phyloP scores from a whole-genome alignment of 352 stramenopile genomes.

The Blastocystis hominis region DNA sequence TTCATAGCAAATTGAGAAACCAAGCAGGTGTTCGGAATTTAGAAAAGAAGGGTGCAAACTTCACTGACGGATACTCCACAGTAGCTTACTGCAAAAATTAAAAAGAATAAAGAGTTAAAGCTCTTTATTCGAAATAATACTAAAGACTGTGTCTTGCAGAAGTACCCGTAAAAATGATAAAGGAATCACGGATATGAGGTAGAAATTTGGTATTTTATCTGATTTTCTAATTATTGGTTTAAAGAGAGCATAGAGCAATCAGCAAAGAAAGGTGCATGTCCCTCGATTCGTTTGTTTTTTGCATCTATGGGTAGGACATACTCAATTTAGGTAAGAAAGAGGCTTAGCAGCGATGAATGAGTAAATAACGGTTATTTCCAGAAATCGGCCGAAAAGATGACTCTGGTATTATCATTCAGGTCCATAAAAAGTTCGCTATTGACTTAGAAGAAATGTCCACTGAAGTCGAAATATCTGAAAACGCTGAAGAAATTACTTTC shows the following conservation, averaged over 20 bases:
- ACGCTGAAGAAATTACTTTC: slow-evolving; percentile 4
- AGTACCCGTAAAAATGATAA: not conserved
- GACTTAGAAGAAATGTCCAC: not conserved
- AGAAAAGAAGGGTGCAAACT: not conserved
- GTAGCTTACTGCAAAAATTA: not conserved
- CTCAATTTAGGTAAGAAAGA: too few relatives aligned
- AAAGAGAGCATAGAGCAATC: not conserved
- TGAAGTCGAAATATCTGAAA: slow-evolving; percentile 38
- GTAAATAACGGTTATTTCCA: not conserved
- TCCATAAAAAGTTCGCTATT: not conserved
- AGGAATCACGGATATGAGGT: not conserved
- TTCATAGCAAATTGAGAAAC: not conserved
- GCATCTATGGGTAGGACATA: too few relatives aligned
- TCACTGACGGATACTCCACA: not conserved
- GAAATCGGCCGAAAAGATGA: not conserved
- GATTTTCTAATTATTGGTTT: not conserved
- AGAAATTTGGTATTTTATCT: not conserved
- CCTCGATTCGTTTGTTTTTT: too few relatives aligned
- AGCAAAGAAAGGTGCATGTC: not conserved
- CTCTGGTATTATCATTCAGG: not conserved
- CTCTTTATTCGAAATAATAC: not conserved
- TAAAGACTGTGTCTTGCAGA: not conserved
- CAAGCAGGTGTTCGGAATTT: not conserved
- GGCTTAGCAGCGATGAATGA: too few relatives aligned
- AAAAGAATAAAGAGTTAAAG: not conserved